phyloP scores from a whole-genome alignment of 1,139 yeast genomes.

The Entelexis paramagnoliae region DNA sequence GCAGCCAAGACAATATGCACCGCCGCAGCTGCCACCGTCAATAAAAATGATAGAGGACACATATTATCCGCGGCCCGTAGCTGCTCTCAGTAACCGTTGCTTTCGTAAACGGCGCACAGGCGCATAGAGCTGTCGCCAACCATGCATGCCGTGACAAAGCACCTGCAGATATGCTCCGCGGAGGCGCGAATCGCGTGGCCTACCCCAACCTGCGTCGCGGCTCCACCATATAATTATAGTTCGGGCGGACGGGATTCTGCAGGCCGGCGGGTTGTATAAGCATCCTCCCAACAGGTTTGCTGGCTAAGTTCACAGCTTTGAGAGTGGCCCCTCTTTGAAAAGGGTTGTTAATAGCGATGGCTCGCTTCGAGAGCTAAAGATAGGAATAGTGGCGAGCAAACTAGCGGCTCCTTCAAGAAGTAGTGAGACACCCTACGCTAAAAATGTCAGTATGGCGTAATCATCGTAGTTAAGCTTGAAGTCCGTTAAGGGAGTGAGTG shows the following conservation, averaged over 20 bases:
- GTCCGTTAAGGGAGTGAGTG: no score
- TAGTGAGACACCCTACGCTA: no score
- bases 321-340: neutral
- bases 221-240: neutral
- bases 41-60: neutral
- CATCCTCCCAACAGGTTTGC: neutral
- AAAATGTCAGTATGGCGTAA: no score
- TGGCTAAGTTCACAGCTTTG: neutral
- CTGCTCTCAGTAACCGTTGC: neutral
- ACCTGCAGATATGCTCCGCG: neutral
- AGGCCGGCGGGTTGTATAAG: neutral
- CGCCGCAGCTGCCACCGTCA: neutral
- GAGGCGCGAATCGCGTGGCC: neutral
- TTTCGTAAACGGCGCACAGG: neutral
- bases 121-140: neutral
- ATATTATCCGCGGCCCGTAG: neutral
- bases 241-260: neutral
- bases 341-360: neutral
- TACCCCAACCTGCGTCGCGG: neutral
- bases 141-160: constrained; percentile 1
- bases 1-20: neutral
- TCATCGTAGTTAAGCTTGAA: no score
- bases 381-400: no score
- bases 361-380: neutral
- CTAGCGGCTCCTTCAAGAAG: no score